These are phyloP conservation scores for Ochetophila trinervis DNA, from an alignment of 306 rosid species.

Conservation along the genomic window DNA sequence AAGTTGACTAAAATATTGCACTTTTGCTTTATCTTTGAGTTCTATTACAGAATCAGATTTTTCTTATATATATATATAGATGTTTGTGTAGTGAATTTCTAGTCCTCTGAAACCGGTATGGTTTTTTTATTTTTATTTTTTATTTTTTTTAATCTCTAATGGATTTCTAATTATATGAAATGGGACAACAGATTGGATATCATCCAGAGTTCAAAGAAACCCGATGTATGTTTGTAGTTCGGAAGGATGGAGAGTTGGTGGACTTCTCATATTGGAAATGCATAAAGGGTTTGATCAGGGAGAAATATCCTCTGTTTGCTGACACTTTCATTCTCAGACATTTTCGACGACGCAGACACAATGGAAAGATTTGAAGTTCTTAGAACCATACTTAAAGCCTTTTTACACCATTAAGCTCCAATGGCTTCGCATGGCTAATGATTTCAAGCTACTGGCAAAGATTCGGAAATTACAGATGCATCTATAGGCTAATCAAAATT, in stretches of 20 bases:
- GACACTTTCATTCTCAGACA: conserved; percentile 69
- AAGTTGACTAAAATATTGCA: no score
- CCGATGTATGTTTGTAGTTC: conserved; percentile 60
- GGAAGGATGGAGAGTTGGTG: conserved; percentile 52
- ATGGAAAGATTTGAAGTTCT: not conserved
- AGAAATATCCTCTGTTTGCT: conserved; percentile 63
- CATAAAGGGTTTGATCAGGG: conserved; percentile 65
- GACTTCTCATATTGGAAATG: conserved; percentile 80
- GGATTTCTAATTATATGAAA: no score
- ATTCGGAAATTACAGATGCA: no score
- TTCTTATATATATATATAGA: not conserved
- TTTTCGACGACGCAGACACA: conserved; percentile 50
- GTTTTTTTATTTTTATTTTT: no score
- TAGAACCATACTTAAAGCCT: not conserved
- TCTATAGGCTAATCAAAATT: no score
- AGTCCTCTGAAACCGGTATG: no score
- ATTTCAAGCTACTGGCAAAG: no score
- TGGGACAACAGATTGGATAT: conserved; percentile 46
- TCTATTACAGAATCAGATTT: no score
- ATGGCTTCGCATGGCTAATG: no score
- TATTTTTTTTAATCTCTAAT: no score
- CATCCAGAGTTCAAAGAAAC: conserved; percentile 60
- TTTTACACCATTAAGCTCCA: not conserved
- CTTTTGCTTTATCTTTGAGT: no score
- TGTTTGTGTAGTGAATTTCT: no score